Percentiles rank a stretch among this genome's conserved stretches.
Conservation (phyloP, 495 filamentous ascomycete species). For the Penicillium arizonense region DNA sequence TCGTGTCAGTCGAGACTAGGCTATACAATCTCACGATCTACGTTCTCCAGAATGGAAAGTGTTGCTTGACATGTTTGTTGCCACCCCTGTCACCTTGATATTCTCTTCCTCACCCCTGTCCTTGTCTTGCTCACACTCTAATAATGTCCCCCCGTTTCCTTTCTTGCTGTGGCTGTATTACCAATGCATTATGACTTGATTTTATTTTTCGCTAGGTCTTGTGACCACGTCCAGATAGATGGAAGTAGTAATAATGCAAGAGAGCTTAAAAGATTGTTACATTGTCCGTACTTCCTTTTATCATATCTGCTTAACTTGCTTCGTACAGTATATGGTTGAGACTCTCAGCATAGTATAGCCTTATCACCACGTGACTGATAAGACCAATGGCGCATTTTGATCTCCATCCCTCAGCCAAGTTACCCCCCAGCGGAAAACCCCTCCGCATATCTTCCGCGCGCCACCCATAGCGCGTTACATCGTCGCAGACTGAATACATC, state of each 20-base stretch:
- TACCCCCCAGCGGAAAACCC: neutral
- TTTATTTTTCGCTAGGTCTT: neutral
- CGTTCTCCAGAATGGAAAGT: constrained; percentile 20
- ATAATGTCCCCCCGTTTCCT: neutral
- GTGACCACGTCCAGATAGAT: no score
- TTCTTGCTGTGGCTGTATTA: constrained; percentile 17
- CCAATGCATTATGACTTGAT: constrained; percentile 22
- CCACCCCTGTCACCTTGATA: constrained; percentile 10
- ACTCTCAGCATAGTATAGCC: no score
- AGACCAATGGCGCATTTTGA: neutral
- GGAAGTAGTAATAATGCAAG: no score
- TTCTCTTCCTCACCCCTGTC: constrained; percentile 1
- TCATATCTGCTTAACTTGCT: no score
- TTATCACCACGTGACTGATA: constrained; percentile 13
- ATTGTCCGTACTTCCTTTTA: no score
- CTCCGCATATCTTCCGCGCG: no score
- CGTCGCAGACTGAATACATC: no score
- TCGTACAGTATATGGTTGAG: no score
- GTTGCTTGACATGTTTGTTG: constrained; percentile 14
- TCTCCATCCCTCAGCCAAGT: neutral
- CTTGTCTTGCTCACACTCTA: no score
- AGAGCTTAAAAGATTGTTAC: no score
- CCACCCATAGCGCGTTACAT: no score
- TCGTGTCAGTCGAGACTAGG: constrained; percentile 18
- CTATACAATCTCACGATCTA: constrained; percentile 21